These are phyloP conservation scores for Phytophthora gonapodyides DNA, from an alignment of 352 stramenopile genomes.

Conservation along the genomic window DNA sequence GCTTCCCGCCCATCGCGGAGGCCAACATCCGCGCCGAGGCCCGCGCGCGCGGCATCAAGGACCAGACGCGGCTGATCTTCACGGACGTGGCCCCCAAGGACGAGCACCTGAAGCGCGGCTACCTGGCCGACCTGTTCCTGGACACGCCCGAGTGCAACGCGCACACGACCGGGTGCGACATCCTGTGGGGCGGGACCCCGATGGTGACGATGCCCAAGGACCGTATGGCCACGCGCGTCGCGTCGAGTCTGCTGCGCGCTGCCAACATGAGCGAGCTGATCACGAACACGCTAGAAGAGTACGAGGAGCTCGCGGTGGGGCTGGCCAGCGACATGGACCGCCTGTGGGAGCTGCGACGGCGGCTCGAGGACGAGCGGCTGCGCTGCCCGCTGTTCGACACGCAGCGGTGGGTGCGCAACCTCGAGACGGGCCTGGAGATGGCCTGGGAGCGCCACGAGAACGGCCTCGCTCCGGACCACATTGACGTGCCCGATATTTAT, in stretches of 20 bases:
- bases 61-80: constrained; percentile 71
- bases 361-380: constrained; percentile 68
- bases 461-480: constrained; percentile 72
- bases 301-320: constrained; percentile 91
- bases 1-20: constrained; percentile 83
- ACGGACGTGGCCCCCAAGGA: constrained; percentile 89
- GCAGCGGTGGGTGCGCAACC: constrained; percentile 76
- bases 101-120: constrained; percentile 90
- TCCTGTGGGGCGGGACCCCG: constrained; percentile 91
- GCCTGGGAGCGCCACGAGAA: constrained; percentile 79
- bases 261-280: constrained; percentile 86
- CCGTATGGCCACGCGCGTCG: constrained; percentile 91
- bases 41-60: constrained; percentile 64
- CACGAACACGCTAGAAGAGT: constrained; percentile 73
- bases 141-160: constrained; percentile 93
- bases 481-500: constrained; percentile 79
- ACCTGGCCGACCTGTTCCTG: constrained; percentile 92
- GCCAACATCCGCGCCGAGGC: constrained; percentile 88
- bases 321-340: constrained; percentile 89
- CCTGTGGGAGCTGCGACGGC: constrained; percentile 74
- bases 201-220: constrained; percentile 92
- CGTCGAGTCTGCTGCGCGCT: constrained; percentile 82
- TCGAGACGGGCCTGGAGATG: constrained; percentile 78
- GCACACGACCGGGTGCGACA: constrained; percentile 92
- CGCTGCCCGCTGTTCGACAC: constrained; percentile 86